Percentiles rank a stretch among this genome's conserved stretches.
These are phyloP conservation scores for Aspergillus funiculosus DNA, from an alignment of 495 filamentous ascomycete genomes.

Conservation along the genomic window DNA sequence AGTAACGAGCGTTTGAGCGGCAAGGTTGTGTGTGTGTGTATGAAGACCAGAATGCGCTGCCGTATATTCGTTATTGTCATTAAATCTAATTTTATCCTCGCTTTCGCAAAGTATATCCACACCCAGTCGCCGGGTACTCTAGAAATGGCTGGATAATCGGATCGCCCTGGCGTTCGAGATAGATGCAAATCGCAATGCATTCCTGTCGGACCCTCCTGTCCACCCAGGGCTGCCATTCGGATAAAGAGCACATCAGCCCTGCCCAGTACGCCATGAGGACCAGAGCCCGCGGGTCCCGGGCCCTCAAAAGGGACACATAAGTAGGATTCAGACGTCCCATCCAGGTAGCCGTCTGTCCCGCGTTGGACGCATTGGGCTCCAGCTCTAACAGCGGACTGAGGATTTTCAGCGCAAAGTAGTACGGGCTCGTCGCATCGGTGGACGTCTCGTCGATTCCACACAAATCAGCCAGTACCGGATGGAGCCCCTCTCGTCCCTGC, in stretches of 20 bases:
- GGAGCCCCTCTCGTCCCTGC: conserved; percentile 32
- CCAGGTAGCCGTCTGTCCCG: conserved; percentile 23
- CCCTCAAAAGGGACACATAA: conserved; percentile 27
- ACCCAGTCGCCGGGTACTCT: conserved; percentile 56
- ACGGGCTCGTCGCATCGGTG: conserved; percentile 31
- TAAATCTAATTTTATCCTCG: neutral
- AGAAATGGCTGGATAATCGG: conserved; percentile 13
- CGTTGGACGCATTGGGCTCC: conserved; percentile 17
- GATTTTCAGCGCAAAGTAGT: conserved; percentile 29
- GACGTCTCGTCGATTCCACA: conserved; percentile 36
- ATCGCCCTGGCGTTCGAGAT: conserved; percentile 21
- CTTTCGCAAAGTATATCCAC: conserved; percentile 51
- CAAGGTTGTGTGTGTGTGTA: no score
- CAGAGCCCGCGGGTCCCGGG: conserved; percentile 32
- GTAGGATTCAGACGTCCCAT: conserved; percentile 31
- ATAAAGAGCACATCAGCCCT: conserved; percentile 28
- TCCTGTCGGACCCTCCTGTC: conserved; percentile 26
- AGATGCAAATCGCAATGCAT: conserved; percentile 36
- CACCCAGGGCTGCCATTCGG: conserved; percentile 29
- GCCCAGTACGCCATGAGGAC: conserved; percentile 39
- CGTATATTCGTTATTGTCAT: neutral
- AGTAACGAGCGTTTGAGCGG: no score
- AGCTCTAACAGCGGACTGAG: conserved; percentile 27
- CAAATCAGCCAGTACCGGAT: conserved; percentile 30
- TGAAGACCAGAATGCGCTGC: neutral